Base-by-base conservation (phyloP, 1,139 yeast species). In the Spathaspora sp. region DNA sequence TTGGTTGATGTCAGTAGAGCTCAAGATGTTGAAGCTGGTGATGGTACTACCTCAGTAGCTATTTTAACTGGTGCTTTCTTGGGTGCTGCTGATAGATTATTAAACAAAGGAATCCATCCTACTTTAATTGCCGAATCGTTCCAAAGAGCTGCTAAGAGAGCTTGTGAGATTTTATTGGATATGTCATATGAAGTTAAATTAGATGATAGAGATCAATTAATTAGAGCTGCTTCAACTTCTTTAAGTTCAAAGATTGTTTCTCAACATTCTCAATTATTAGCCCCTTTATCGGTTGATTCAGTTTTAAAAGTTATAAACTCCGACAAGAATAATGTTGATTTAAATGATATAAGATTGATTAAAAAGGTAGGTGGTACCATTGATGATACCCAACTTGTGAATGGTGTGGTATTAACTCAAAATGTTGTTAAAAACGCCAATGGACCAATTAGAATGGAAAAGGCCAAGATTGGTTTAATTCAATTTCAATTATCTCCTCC, bases 401-500 rank as follows among this genome's bases (percentile, higher is more conserved):
- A 90, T 59, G 99, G 99, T 48, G 91, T 93, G 49, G 97, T 91
- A 6, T 76, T 93, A 58, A 89, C 97, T 24, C 98, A 93, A 68
- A 86, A 80, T 54, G 97, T 86, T 18, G 80, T 90, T 51, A 93
- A 90, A 65, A 74, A 79, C 51, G 97, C 97, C 2, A 97, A 97
- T 42, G 99, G 98, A n/a, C 99, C 99, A 48, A 78, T 89, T 8
- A 81, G 97, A 64, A 80, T 89, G 66, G 99, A 93, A 65, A 93
- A 91, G 75, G 99, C 99, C 23, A 79, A 76, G 54, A 89, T 93
- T 56, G 99, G 95, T 10, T 78, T 93, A 58, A 80, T 93, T 53
- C 99, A 95, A 69, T 93, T 93, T 73, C 99, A 93, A 70, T 76
- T 93, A 51, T 90, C 98, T 27, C 99, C 99, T 39, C 99, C 99